Conservation (phyloP, 2,329 filamentous ascomycete genomes). For the Aspergillus glaucus region DNA sequence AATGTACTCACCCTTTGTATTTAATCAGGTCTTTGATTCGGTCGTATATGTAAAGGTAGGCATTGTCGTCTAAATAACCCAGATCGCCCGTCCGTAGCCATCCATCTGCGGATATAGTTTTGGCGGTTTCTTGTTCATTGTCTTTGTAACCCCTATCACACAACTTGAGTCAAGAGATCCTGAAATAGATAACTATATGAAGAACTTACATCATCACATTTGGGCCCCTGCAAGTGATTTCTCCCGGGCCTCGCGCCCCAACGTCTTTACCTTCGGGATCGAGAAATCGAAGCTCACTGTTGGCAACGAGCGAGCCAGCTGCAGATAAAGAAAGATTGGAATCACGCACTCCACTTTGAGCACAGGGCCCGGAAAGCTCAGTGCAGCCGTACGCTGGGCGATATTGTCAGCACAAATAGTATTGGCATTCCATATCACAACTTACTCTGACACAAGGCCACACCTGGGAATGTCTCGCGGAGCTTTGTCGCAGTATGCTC, state of each 20-base stretch:
- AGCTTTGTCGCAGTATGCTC: slow-evolving; percentile 4
- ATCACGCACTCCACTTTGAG: slow-evolving; percentile 9
- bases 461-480: slow-evolving; percentile 5
- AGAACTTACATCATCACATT: slow-evolving; percentile 6
- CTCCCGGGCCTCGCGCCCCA: slow-evolving; percentile 5
- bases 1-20: slow-evolving; percentile 9
- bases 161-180: neutral
- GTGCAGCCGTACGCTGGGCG: slow-evolving; percentile 11
- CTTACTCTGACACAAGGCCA: slow-evolving; percentile 10
- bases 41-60: slow-evolving; percentile 10
- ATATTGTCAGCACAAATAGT: neutral
- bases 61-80: slow-evolving; percentile 8
- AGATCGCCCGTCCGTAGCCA: slow-evolving; percentile 16
- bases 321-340: slow-evolving; percentile 5
- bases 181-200: neutral
- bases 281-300: slow-evolving; percentile 7
- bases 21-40: slow-evolving; percentile 17
- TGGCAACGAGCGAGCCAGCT: slow-evolving; percentile 8
- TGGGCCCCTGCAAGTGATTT: slow-evolving; percentile 10
- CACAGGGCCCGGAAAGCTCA: slow-evolving; percentile 6
- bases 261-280: slow-evolving; percentile 9
- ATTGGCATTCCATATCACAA: neutral
- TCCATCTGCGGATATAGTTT: slow-evolving; percentile 4
- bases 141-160: slow-evolving; percentile 9
- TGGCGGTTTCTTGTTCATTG: slow-evolving; percentile 8